phyloP scores from a whole-genome alignment of 495 filamentous ascomycete genomes.

The Aspergillus baeticus region DNA sequence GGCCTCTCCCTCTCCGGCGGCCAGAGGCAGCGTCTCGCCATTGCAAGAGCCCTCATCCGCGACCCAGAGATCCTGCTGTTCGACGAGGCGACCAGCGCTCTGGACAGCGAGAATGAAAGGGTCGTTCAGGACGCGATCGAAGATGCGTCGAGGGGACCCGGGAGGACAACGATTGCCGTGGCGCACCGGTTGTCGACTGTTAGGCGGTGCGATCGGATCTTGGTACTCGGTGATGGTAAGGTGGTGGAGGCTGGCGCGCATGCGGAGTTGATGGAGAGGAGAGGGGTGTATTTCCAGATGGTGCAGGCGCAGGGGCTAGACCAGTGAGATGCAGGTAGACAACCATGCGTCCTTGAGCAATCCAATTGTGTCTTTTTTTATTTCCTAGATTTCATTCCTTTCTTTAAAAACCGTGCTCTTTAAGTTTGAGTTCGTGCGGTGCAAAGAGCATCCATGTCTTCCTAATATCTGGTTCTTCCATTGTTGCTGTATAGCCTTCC shows the following conservation, averaged over 20 bases:
- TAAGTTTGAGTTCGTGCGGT: too few relatives aligned
- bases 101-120: slow-evolving; percentile 79
- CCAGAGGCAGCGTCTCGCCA: slow-evolving; percentile 81
- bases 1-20: slow-evolving; percentile 77
- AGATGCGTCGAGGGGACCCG: slow-evolving; percentile 55
- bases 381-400: too few relatives aligned
- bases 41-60: slow-evolving; percentile 69
- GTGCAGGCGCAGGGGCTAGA: neutral
- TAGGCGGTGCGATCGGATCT: slow-evolving; percentile 79
- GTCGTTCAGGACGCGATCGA: slow-evolving; percentile 78
- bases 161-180: slow-evolving; percentile 75
- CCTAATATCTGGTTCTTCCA: too few relatives aligned
- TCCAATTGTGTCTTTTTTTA: too few relatives aligned
- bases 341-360: too few relatives aligned
- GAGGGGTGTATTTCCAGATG: neutral
- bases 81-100: slow-evolving; percentile 78
- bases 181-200: slow-evolving; percentile 77
- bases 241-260: slow-evolving; percentile 76
- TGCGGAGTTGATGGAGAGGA: slow-evolving; percentile 51
- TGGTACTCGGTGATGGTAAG: slow-evolving; percentile 73
- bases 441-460: too few relatives aligned
- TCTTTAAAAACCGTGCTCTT: too few relatives aligned
- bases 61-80: slow-evolving; percentile 69
- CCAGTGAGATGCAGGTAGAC: too few relatives aligned
- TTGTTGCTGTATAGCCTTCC: too few relatives aligned